Conservation (phyloP, 148 eudicot species). For the Limonium bicolor region DNA sequence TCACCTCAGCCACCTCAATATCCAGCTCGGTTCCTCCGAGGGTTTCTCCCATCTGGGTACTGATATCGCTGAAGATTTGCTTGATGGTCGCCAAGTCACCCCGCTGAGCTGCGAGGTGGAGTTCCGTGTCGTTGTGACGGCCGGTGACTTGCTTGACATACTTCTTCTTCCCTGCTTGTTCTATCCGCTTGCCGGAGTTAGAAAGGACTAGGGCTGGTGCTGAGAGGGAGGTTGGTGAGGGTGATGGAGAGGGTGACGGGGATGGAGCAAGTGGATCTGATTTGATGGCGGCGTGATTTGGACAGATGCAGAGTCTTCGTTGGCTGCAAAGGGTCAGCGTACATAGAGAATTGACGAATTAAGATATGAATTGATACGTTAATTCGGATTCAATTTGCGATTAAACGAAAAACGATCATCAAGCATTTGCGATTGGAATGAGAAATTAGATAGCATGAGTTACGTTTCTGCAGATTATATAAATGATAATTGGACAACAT, state of each 20-base stretch:
- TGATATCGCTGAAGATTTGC: conserved; percentile 54
- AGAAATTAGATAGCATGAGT: no score
- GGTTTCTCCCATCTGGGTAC: conserved; percentile 47
- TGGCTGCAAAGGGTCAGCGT: no score
- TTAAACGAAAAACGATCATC: no score
- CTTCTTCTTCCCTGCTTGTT: conserved; percentile 77
- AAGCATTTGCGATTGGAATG: no score
- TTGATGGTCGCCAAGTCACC: conserved; percentile 64
- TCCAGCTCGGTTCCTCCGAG: conserved; percentile 57
- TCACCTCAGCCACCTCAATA: conserved; percentile 51
- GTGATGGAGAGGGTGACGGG: conserved; percentile 33
- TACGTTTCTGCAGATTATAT: no score
- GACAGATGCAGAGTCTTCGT: no score
- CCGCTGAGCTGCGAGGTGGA: conserved; percentile 76
- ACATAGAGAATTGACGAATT: no score
- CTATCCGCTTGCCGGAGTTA: conserved; percentile 72
- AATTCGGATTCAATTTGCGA: no score
- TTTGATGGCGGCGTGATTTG: conserved; percentile 12
- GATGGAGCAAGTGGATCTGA: conserved; percentile 11
- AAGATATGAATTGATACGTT: no score
- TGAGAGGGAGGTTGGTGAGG: conserved; percentile 55
- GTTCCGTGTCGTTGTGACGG: conserved; percentile 71
- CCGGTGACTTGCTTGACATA: conserved; percentile 86
- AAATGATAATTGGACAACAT: no score
- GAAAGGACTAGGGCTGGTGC: conserved; percentile 72